Evolutionary conservation across 1,139 yeast species (phyloP).

Genomic region (Taphrina populina): DNA sequence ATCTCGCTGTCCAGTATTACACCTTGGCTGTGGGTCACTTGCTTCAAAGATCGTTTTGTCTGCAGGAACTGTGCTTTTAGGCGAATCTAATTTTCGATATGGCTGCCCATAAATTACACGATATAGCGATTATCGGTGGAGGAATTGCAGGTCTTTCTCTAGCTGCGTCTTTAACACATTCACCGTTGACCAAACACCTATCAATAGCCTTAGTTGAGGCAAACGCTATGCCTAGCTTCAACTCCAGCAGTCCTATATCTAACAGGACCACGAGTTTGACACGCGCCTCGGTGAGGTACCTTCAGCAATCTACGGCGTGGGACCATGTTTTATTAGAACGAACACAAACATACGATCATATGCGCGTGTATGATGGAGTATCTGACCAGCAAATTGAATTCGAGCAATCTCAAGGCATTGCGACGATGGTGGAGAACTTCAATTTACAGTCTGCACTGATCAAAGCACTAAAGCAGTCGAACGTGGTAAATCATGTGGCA

Average conservation of each 20-base stretch:
- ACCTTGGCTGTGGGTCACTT: no score
- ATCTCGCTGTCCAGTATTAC: no score
- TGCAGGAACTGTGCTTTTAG: no score
- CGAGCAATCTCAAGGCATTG: slow-evolving; percentile 52
- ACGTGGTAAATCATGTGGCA: slow-evolving; percentile 37
- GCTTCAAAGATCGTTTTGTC: no score
- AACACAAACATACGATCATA: slow-evolving; percentile 73
- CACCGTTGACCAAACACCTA: slow-evolving; percentile 60
- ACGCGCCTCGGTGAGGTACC: slow-evolving; percentile 22
- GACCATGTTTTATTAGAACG: slow-evolving; percentile 64
- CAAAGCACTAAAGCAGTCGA: slow-evolving; percentile 56
- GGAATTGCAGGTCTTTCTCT: slow-evolving; percentile 96
- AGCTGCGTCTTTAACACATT: slow-evolving; percentile 70
- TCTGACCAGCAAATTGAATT: slow-evolving; percentile 68
- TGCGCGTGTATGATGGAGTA: slow-evolving; percentile 84
- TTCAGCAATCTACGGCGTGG: slow-evolving; percentile 53
- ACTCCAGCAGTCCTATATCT: slow-evolving; percentile 58
- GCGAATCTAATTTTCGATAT: no score
- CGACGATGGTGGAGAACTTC: slow-evolving; percentile 84
- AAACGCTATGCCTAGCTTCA: slow-evolving; percentile 56
- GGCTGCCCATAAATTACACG: slow-evolving; percentile 48
- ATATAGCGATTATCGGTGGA: slow-evolving; percentile 89
- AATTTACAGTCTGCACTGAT: slow-evolving; percentile 76
- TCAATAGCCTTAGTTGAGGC: slow-evolving; percentile 74
- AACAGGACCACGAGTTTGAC: slow-evolving; percentile 47